Conservation (phyloP, 2,329 filamentous ascomycete species). For the Trichophyton verrucosum region DNA sequence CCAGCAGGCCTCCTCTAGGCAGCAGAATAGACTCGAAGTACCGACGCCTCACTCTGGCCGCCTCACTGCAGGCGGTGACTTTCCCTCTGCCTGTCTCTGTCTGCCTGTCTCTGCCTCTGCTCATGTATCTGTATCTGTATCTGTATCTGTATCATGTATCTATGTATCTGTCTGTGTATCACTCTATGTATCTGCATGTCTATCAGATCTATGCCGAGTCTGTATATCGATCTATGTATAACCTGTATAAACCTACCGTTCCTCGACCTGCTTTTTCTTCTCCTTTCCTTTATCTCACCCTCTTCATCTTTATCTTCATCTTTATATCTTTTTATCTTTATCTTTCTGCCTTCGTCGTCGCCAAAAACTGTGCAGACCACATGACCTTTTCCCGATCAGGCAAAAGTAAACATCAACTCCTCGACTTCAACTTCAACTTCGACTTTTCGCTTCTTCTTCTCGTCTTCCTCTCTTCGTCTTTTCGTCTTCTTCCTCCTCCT, state of each 20-base stretch:
- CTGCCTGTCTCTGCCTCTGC: no score
- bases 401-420: not conserved
- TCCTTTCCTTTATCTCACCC: not conserved
- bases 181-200: no score
- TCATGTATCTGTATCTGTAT: not conserved
- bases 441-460: slow-evolving; percentile 1
- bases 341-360: not conserved
- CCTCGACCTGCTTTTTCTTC: not conserved
- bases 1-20: not conserved
- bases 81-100: not conserved
- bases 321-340: not conserved
- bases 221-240: no score
- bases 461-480: not conserved
- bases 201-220: no score
- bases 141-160: not conserved
- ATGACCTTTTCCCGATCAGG: not conserved
- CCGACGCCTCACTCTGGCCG: slow-evolving; percentile 1
- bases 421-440: not conserved
- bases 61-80: slow-evolving; percentile 3
- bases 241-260: no score
- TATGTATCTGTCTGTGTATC: no score
- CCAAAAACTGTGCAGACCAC: not conserved
- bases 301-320: not conserved
- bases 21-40: not conserved
- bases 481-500: not conserved